A percentile compares a stretch with the other conserved stretches of the same genome.
phyloP scores from a whole-genome alignment of 371 early-diverging fungal species.

The Fennellomyces sp. region DNA sequence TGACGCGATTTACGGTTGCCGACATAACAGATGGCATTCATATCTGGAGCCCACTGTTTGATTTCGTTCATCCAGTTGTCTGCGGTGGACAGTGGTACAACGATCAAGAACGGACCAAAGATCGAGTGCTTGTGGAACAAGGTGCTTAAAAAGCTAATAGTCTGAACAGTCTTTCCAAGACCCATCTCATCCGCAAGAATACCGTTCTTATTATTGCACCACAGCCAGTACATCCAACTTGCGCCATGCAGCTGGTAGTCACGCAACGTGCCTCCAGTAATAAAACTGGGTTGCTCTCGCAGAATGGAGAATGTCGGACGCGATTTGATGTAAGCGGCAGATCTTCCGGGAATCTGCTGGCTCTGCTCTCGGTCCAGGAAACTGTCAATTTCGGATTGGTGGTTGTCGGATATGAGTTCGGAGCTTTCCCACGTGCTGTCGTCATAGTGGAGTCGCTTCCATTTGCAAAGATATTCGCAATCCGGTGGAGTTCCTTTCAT shows the following conservation, averaged over 20 bases:
- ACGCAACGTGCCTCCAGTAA: slow-evolving; percentile 90
- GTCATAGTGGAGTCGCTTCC: slow-evolving; percentile 87
- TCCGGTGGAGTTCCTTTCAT: slow-evolving; percentile 50
- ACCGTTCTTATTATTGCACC: slow-evolving; percentile 95
- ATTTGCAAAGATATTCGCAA: slow-evolving; percentile 90
- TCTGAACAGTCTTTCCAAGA: slow-evolving; percentile 99
- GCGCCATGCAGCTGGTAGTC: slow-evolving; percentile 98
- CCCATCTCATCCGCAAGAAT: slow-evolving; percentile 96
- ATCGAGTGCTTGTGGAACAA: slow-evolving; percentile 84
- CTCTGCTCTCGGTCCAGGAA: slow-evolving; percentile 83
- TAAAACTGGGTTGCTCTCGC: slow-evolving; percentile 80
- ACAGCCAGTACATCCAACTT: slow-evolving; percentile 99
- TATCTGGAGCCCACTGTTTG: slow-evolving; percentile 91
- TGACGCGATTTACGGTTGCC: slow-evolving; percentile 85
- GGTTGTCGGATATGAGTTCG: slow-evolving; percentile 61
- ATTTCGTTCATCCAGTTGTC: slow-evolving; percentile 95
- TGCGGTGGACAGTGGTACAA: slow-evolving; percentile 95
- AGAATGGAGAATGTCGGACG: slow-evolving; percentile 82
- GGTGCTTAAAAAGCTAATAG: slow-evolving; percentile 95
- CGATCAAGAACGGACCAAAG: slow-evolving; percentile 95
- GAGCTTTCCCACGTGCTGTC: slow-evolving; percentile 92
- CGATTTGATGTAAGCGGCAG: slow-evolving; percentile 51
- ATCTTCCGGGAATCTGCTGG: slow-evolving; percentile 71
- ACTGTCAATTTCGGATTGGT: slow-evolving; percentile 82
- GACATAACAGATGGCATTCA: slow-evolving; percentile 90